Percentiles rank a stretch among this genome's conserved stretches.
phyloP scores from a whole-genome alignment of 495 filamentous ascomycete species.

The Copromyces sp. region DNA sequence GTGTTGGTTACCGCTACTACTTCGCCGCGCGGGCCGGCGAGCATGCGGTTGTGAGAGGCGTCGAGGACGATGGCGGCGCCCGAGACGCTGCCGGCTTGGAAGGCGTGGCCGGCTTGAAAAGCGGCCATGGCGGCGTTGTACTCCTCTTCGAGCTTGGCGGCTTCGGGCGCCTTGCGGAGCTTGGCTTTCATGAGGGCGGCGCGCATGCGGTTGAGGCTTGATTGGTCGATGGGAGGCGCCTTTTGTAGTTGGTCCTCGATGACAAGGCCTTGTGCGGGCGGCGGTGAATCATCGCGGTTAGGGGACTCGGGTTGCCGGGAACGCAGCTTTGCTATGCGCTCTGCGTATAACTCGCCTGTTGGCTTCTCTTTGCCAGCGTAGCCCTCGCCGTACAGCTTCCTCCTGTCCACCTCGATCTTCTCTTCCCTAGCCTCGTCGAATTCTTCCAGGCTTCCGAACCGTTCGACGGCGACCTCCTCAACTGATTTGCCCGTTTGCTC shows the following conservation, averaged over 20 bases:
- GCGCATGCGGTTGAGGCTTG: slow-evolving; percentile 76
- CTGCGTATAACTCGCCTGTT: slow-evolving; percentile 73
- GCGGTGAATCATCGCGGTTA: slow-evolving; percentile 2
- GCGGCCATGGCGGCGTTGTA: slow-evolving; percentile 68
- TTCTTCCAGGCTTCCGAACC: slow-evolving; percentile 69
- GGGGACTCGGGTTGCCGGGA: not conserved
- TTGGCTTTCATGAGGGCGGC: slow-evolving; percentile 94
- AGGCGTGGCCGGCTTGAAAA: slow-evolving; percentile 32
- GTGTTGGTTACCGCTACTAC: slow-evolving; percentile 57
- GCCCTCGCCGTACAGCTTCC: slow-evolving; percentile 72
- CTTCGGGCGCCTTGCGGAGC: slow-evolving; percentile 61
- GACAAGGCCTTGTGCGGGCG: slow-evolving; percentile 31
- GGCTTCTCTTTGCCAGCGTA: slow-evolving; percentile 85
- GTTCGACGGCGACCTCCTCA: slow-evolving; percentile 72
- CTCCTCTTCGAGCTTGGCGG: slow-evolving; percentile 66
- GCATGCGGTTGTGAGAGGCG: slow-evolving; percentile 79
- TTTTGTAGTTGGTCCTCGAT: slow-evolving; percentile 34
- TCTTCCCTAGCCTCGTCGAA: slow-evolving; percentile 96
- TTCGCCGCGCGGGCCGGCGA: slow-evolving; percentile 67
- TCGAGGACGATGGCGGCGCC: slow-evolving; percentile 65
- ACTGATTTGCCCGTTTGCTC: slow-evolving; percentile 59
- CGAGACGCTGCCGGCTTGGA: slow-evolving; percentile 8
- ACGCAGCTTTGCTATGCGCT: slow-evolving; percentile 38
- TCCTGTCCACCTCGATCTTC: slow-evolving; percentile 79
- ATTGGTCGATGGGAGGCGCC: slow-evolving; percentile 52